Percentiles rank a stretch among this genome's conserved stretches.
These are phyloP conservation scores for Yamadazyma buinensis DNA, from an alignment of 1,139 yeast species.

Conservation along the genomic window DNA sequence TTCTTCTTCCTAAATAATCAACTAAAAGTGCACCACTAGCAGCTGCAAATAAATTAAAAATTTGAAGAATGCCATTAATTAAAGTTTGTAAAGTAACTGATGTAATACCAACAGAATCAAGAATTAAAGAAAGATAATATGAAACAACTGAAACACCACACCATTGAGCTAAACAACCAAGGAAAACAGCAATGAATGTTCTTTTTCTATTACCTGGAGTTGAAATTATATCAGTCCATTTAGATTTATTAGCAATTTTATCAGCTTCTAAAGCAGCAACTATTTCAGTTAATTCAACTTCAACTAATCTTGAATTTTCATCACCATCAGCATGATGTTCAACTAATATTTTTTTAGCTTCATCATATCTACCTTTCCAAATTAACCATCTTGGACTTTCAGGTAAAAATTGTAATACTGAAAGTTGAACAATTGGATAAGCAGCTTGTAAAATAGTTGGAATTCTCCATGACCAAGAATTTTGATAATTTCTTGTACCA, in stretches of 20 bases:
- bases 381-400: constrained; percentile 59
- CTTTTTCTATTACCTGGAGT: constrained; percentile 14
- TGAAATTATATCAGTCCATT: constrained; percentile 13
- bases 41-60: constrained; percentile 14
- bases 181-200: constrained; percentile 15
- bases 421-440: constrained; percentile 26
- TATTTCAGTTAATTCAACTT: constrained; percentile 15
- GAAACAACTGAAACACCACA: constrained; percentile 16
- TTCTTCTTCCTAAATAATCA: constrained; percentile 46
- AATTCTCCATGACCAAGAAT: constrained; percentile 50
- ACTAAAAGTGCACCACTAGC: constrained; percentile 33
- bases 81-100: constrained; percentile 12
- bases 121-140: constrained; percentile 42
- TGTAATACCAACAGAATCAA: constrained; percentile 45
- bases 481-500: constrained; percentile 47
- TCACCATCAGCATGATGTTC: constrained; percentile 18
- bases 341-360: constrained; percentile 46
- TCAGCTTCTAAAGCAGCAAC: constrained; percentile 11
- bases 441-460: constrained; percentile 43
- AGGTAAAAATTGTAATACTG: constrained; percentile 48
- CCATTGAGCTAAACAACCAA: constrained; percentile 16
- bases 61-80: constrained; percentile 15
- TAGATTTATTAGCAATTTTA: constrained; percentile 9
- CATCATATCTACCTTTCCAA: constrained; percentile 38
- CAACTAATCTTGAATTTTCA: constrained; percentile 10